These are phyloP conservation scores for Achlya hypogyna DNA, from an alignment of 352 stramenopile species.

Conservation along the genomic window DNA sequence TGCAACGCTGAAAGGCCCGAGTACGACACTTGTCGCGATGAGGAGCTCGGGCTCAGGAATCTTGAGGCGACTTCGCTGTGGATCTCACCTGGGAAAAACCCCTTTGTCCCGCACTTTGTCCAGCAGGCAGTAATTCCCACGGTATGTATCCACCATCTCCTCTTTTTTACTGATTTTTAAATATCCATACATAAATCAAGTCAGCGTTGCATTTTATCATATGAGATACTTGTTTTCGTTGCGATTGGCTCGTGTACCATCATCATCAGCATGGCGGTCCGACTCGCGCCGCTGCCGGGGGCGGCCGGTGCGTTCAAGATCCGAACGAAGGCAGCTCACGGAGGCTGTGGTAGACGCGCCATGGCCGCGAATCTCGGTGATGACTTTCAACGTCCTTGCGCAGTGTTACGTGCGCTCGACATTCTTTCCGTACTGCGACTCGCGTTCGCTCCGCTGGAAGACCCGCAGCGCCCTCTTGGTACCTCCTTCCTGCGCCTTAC, in stretches of 20 bases:
- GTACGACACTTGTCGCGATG: neutral
- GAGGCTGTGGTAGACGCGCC: neutral
- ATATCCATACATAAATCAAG: constrained; percentile 4
- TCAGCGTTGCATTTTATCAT: neutral
- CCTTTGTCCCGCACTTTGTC: neutral
- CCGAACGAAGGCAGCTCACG: too few relatives aligned
- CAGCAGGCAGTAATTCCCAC: neutral
- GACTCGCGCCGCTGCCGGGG: constrained; percentile 11
- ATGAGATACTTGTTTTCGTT: neutral
- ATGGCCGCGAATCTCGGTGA: constrained; percentile 26
- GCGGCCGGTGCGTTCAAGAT: too few relatives aligned
- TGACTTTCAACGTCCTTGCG: constrained; percentile 83
- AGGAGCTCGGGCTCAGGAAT: neutral
- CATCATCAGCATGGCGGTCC: constrained; percentile 1
- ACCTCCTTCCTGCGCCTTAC: neutral
- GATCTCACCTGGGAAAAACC: neutral
- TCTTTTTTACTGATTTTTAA: neutral
- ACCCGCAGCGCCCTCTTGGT: constrained; percentile 46
- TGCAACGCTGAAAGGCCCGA: too few relatives aligned
- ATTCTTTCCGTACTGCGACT: constrained; percentile 74
- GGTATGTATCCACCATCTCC: neutral
- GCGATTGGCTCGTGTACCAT: neutral
- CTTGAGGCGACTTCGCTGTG: too few relatives aligned
- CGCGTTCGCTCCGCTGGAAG: constrained; percentile 56
- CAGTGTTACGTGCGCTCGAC: constrained; percentile 71